A percentile compares a stretch with the other conserved stretches of the same genome.
These are phyloP conservation scores for Aspergillus sp. DNA, from an alignment of 2,329 filamentous ascomycete species.

Conservation along the genomic window DNA sequence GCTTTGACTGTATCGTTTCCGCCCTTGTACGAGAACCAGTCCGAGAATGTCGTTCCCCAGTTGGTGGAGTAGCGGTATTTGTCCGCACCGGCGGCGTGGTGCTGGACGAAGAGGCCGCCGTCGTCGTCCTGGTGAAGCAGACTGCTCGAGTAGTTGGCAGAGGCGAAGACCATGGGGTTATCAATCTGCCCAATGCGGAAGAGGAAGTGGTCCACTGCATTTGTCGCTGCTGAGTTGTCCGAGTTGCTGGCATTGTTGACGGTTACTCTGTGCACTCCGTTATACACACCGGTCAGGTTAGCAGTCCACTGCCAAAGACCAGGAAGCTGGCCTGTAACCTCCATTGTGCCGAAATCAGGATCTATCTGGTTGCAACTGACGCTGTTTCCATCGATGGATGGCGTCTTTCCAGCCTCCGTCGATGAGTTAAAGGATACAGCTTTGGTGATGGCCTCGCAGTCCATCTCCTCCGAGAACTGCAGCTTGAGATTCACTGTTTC, in stretches of 20 bases:
- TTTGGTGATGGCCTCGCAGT: conserved; percentile 55
- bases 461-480: conserved; percentile 61
- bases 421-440: conserved; percentile 55
- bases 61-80: conserved; percentile 63
- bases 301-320: conserved; percentile 52
- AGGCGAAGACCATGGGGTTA: conserved; percentile 62
- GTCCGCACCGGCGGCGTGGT: conserved; percentile 61
- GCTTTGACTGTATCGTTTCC: conserved; percentile 36
- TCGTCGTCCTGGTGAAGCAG: conserved; percentile 50
- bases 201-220: conserved; percentile 59
- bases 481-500: conserved; percentile 46
- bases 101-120: conserved; percentile 52
- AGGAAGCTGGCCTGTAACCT: too few relatives aligned
- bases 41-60: conserved; percentile 50
- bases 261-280: conserved; percentile 62
- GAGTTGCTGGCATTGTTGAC: conserved; percentile 34
- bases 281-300: conserved; percentile 55
- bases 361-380: conserved; percentile 48
- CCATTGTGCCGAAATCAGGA: conserved; percentile 37
- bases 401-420: conserved; percentile 52
- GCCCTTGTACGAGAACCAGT: too few relatives aligned
- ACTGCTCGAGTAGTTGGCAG: conserved; percentile 58
- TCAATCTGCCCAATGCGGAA: conserved; percentile 57
- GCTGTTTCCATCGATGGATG: conserved; percentile 43
- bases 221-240: conserved; percentile 47